Conservation (phyloP, 2,329 filamentous ascomycete species). For the Calonectria pauciramosa region DNA sequence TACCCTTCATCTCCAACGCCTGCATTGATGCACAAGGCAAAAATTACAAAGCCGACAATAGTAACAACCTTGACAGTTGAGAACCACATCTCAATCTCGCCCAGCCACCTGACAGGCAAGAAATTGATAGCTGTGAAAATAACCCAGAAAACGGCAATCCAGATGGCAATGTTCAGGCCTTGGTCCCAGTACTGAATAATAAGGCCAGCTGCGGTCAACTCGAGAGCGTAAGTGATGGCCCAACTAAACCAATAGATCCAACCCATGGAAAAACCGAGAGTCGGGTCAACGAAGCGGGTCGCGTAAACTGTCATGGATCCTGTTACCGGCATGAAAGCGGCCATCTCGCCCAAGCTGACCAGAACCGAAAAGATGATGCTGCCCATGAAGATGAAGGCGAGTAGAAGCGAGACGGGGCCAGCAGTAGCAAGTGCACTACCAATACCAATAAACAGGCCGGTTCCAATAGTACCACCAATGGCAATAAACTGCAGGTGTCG, state of each 20-base stretch:
- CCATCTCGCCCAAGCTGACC: conserved; percentile 66
- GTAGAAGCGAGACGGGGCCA: conserved; percentile 16
- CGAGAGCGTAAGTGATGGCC: conserved; percentile 31
- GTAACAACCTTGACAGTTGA: conserved; percentile 62
- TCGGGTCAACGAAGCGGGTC: conserved; percentile 61
- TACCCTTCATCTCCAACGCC: conserved; percentile 60
- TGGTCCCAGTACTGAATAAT: conserved; percentile 39
- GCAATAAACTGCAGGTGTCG: conserved; percentile 23
- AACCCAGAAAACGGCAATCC: conserved; percentile 9
- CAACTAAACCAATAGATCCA: conserved; percentile 27
- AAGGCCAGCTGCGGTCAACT: conserved; percentile 39
- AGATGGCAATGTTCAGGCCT: conserved; percentile 24
- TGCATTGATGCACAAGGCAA: conserved; percentile 60
- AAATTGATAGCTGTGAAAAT: conserved; percentile 35
- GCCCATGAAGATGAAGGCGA: conserved; percentile 18
- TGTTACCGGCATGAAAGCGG: conserved; percentile 71
- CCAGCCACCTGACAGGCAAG: conserved; percentile 59
- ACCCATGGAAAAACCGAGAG: conserved; percentile 50
- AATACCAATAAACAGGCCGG: conserved; percentile 19
- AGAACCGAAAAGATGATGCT: conserved; percentile 15
- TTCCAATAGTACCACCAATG: conserved; percentile 21
- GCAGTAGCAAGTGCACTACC: conserved; percentile 15
- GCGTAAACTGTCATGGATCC: conserved; percentile 66
- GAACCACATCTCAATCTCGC: conserved; percentile 65
- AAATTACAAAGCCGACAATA: conserved; percentile 62